phyloP scores from a whole-genome alignment of 352 stramenopile species.

The Stramenopiles sp. region DNA sequence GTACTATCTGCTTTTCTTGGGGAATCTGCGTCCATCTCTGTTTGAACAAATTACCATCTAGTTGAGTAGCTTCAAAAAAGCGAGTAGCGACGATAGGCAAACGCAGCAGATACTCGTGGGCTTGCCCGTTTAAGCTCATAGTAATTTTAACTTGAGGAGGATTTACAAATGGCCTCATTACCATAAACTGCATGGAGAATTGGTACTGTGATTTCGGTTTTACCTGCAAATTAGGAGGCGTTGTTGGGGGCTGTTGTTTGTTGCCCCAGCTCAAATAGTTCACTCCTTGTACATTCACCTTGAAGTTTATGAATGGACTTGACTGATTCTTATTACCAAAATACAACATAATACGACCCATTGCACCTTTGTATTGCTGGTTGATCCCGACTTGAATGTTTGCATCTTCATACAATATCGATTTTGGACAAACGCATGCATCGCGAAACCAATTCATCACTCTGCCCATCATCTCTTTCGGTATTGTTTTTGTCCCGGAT shows the following conservation, averaged over 20 bases:
- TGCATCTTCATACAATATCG: slow-evolving; percentile 69
- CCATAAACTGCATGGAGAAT: slow-evolving; percentile 69
- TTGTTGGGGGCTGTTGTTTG: not conserved
- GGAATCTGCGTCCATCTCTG: slow-evolving; percentile 47
- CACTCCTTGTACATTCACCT: slow-evolving; percentile 37
- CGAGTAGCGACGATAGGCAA: slow-evolving; percentile 62
- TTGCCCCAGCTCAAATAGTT: slow-evolving; percentile 28
- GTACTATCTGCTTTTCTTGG: not conserved
- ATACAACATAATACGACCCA: slow-evolving; percentile 79
- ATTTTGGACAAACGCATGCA: slow-evolving; percentile 63
- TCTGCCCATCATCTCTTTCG: slow-evolving; percentile 2
- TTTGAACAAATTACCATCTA: slow-evolving; percentile 68
- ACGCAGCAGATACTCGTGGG: slow-evolving; percentile 47
- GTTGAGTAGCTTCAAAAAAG: slow-evolving; percentile 73
- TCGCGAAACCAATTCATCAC: slow-evolving; percentile 36
- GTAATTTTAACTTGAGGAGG: slow-evolving; percentile 58
- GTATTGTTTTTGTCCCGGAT: slow-evolving; percentile 26
- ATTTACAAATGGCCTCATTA: slow-evolving; percentile 66
- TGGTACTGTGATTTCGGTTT: slow-evolving; percentile 39
- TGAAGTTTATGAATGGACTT: slow-evolving; percentile 53
- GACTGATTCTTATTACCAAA: slow-evolving; percentile 70
- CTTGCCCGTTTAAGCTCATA: slow-evolving; percentile 42
- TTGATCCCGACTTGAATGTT: slow-evolving; percentile 80
- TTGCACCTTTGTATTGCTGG: slow-evolving; percentile 76
- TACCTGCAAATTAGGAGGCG: not conserved